Evolutionary conservation across 1,284 basidiomycete species (phyloP).

Genomic region (Apiotrichum porosum): DNA sequence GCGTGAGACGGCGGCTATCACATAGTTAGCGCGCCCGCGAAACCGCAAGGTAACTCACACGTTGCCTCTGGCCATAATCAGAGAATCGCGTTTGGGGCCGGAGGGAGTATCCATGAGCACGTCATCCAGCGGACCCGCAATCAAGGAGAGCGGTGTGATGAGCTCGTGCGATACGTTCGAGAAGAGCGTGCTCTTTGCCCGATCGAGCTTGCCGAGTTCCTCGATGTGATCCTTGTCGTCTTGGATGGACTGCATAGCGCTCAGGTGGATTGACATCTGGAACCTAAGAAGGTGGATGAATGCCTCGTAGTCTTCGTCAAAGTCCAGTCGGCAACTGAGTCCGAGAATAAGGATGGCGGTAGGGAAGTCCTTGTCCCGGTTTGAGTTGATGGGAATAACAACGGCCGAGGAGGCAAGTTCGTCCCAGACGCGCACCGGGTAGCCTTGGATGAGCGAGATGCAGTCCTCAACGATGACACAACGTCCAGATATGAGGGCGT

Average conservation of each 20-base stretch:
- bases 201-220: slow-evolving; percentile 48
- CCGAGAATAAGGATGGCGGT: slow-evolving; percentile 46
- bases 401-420: slow-evolving; percentile 44
- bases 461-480: slow-evolving; percentile 45
- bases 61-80: slow-evolving; percentile 43
- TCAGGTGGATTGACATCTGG: slow-evolving; percentile 19
- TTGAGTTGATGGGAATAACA: slow-evolving; percentile 46
- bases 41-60: too few species aligned
- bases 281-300: slow-evolving; percentile 29
- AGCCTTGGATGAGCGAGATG: slow-evolving; percentile 31
- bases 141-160: slow-evolving; percentile 47
- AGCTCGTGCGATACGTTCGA: slow-evolving; percentile 48
- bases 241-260: slow-evolving; percentile 23
- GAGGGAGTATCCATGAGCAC: slow-evolving; percentile 27
- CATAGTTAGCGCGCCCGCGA: background rate
- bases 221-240: slow-evolving; percentile 40
- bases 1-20: slow-evolving; percentile 28
- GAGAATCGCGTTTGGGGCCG: slow-evolving; percentile 35
- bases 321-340: slow-evolving; percentile 41
- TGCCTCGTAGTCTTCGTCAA: slow-evolving; percentile 44
- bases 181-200: slow-evolving; percentile 44
- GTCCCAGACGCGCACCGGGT: slow-evolving; percentile 43
- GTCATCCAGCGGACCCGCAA: slow-evolving; percentile 45
- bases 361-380: slow-evolving; percentile 38
- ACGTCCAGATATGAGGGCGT: slow-evolving; percentile 31